phyloP scores from a whole-genome alignment of 208 protist species.

The Leishmania lainsoni region DNA sequence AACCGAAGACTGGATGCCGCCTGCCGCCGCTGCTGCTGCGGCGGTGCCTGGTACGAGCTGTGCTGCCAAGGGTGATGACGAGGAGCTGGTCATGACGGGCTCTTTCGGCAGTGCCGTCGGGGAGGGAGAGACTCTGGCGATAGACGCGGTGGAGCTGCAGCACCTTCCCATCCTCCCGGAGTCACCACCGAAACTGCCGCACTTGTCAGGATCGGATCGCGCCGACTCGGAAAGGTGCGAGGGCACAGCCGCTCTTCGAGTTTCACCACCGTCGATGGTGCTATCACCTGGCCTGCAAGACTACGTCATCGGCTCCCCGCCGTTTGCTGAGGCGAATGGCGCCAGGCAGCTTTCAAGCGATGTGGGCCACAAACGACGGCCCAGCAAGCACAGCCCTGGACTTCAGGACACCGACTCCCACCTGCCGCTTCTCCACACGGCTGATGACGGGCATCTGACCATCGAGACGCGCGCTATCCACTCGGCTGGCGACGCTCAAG shows the following conservation, averaged over 20 bases:
- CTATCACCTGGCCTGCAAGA: background rate
- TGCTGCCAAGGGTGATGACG: background rate
- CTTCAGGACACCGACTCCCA: constrained; percentile 2
- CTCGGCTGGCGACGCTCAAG: constrained; percentile 40
- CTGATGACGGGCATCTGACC: constrained; percentile 32
- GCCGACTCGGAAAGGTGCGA: background rate
- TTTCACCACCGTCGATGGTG: background rate
- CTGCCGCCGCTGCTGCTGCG: background rate
- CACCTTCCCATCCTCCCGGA: constrained; percentile 12
- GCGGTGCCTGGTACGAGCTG: background rate
- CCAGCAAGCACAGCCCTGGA: background rate
- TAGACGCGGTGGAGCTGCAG: constrained; percentile 14
- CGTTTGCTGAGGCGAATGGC: background rate
- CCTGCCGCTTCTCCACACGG: constrained; percentile 36
- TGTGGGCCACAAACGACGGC: background rate
- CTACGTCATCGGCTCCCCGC: background rate
- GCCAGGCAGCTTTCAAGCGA: background rate
- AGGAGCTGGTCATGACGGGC: background rate
- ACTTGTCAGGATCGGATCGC: background rate
- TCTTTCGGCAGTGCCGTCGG: background rate
- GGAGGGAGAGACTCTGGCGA: background rate
- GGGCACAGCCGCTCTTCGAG: background rate
- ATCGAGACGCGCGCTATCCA: constrained; percentile 44
- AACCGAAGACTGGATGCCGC: background rate
- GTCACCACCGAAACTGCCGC: background rate